These are phyloP conservation scores for Colletotrichum sp. DNA, from an alignment of 2,329 filamentous ascomycete genomes.

Conservation along the genomic window DNA sequence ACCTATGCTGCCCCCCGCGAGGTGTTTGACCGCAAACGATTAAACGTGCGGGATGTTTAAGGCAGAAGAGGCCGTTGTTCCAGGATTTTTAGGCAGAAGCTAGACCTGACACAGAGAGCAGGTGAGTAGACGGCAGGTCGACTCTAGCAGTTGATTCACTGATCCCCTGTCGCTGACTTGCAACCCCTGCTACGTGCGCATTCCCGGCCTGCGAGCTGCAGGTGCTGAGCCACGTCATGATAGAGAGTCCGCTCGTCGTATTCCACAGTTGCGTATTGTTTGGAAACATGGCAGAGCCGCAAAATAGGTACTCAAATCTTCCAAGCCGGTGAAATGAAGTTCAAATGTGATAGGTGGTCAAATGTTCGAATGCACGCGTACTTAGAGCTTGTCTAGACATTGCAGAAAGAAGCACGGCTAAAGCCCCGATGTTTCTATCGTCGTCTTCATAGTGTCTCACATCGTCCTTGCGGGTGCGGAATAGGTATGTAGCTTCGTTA, in stretches of 20 bases:
- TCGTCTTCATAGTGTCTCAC: too few relatives aligned
- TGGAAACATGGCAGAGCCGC: background rate
- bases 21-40: background rate
- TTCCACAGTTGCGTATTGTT: background rate
- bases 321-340: too few relatives aligned
- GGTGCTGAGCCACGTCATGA: background rate
- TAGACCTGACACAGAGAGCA: background rate
- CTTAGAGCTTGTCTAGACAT: too few relatives aligned
- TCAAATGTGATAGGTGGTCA: too few relatives aligned
- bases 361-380: too few relatives aligned
- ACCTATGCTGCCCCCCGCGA: background rate
- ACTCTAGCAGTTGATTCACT: background rate
- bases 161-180: background rate
- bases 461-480: too few relatives aligned
- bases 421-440: too few relatives aligned
- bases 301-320: too few relatives aligned
- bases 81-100: background rate
- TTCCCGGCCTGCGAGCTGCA: background rate
- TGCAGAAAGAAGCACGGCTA: too few relatives aligned
- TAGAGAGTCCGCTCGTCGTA: background rate
- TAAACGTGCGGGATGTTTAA: background rate
- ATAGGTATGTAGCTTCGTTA: too few relatives aligned
- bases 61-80: background rate
- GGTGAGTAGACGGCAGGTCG: background rate
- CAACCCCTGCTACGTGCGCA: background rate